Evolutionary conservation across 2,329 filamentous ascomycete genomes (phyloP).

Genomic region (Karstenula rhodostoma): DNA sequence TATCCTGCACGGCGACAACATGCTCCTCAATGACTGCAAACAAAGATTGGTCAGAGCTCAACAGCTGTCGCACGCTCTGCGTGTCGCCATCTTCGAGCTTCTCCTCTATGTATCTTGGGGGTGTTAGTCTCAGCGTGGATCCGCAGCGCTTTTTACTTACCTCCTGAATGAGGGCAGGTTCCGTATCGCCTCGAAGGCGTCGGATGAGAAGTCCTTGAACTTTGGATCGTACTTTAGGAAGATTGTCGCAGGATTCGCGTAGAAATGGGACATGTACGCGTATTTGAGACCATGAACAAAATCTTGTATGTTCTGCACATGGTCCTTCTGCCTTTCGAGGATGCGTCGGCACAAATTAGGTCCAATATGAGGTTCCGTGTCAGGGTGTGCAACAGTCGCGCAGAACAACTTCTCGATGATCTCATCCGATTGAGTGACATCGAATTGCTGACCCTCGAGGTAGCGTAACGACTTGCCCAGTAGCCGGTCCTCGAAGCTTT

Average conservation of each 20-base stretch:
- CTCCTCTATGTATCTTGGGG: conserved; percentile 45
- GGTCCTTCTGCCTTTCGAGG: conserved; percentile 76
- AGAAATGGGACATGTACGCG: conserved; percentile 86
- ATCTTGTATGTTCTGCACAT: conserved; percentile 77
- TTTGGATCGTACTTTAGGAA: conserved; percentile 58
- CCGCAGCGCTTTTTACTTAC: conserved; percentile 23
- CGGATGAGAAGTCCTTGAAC: conserved; percentile 58
- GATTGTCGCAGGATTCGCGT: conserved; percentile 76
- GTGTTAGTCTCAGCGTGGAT: conserved; percentile 16
- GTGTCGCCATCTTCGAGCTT: conserved; percentile 47
- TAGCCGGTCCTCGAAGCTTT: conserved; percentile 78
- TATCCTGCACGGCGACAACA: conserved; percentile 48
- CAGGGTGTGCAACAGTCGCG: conserved; percentile 66
- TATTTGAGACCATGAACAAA: conserved; percentile 78
- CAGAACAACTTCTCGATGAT: conserved; percentile 78
- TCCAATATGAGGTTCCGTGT: conserved; percentile 69
- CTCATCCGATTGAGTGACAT: conserved; percentile 75
- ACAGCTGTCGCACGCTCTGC: conserved; percentile 60
- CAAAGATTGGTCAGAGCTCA: conserved; percentile 69
- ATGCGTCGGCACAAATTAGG: conserved; percentile 68
- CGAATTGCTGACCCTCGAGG: conserved; percentile 76
- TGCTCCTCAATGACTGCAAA: conserved; percentile 52
- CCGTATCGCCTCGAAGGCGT: conserved; percentile 73
- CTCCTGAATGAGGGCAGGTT: conserved; percentile 73
- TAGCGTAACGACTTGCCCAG: conserved; percentile 72